These are phyloP conservation scores for Trifolium dubium DNA, from an alignment of 306 rosid species.

Conservation along the genomic window DNA sequence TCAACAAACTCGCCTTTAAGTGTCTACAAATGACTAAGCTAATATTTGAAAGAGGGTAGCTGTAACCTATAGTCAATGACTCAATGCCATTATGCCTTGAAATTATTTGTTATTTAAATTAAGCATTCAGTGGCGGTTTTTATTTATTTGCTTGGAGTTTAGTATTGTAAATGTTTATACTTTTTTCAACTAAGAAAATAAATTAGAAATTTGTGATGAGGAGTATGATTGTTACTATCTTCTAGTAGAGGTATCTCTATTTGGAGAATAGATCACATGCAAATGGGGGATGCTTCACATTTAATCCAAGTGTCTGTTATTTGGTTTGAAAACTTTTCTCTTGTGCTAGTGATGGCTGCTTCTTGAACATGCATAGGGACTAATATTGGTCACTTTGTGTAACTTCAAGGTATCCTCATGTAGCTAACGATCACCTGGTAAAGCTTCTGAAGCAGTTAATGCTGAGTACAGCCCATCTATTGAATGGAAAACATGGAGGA, in stretches of 20 bases:
- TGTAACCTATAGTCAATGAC: slow-evolving; percentile 30
- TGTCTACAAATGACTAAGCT: not conserved
- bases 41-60: slow-evolving; percentile 20
- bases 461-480: slow-evolving; percentile 54
- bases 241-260: slow-evolving; percentile 13
- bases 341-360: slow-evolving; percentile 24
- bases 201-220: slow-evolving; percentile 4
- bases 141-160: slow-evolving; percentile 24
- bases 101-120: slow-evolving; percentile 16
- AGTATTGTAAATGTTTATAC: not conserved
- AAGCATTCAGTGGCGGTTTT: not conserved
- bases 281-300: slow-evolving; percentile 21
- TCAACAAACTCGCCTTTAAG: not conserved
- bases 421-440: slow-evolving; percentile 79
- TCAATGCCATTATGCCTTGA: slow-evolving; percentile 23
- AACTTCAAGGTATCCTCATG: slow-evolving; percentile 76
- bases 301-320: slow-evolving; percentile 28
- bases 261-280: slow-evolving; percentile 19
- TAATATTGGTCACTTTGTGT: slow-evolving; percentile 45
- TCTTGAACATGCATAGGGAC: slow-evolving; percentile 7
- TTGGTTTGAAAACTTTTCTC: slow-evolving; percentile 8
- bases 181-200: not conserved
- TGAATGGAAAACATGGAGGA: slow-evolving; percentile 58
- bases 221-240: slow-evolving; percentile 9
- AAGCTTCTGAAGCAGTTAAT: slow-evolving; percentile 84